Percentiles rank a stretch among this genome's conserved stretches.
Evolutionary conservation across 441 rosid genomes (phyloP).

Genomic region (Gossypium davidsonii): DNA sequence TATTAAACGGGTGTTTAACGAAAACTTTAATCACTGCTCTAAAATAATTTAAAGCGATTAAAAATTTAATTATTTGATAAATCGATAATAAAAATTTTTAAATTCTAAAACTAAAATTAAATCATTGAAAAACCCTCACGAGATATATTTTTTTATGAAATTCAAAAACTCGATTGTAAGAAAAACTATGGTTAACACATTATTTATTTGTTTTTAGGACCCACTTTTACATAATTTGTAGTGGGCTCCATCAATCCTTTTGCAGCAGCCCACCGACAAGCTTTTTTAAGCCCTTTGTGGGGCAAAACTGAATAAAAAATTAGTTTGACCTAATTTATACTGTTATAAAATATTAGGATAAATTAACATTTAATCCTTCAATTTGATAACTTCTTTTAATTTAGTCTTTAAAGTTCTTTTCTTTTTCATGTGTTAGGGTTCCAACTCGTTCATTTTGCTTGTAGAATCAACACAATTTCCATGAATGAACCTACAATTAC

Average conservation of each 20-base stretch:
- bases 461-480: conserved; percentile 16
- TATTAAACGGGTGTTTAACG: too few species aligned
- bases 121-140: too few species aligned
- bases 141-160: too few species aligned
- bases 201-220: not conserved
- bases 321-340: not conserved
- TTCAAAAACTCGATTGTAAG: not conserved
- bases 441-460: conserved; percentile 28
- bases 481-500: conserved; percentile 35
- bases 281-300: not conserved
- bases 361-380: not conserved
- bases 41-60: too few species aligned
- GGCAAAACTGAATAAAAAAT: not conserved
- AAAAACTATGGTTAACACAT: not conserved
- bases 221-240: not conserved
- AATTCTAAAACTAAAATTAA: too few species aligned
- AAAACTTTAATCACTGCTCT: too few species aligned
- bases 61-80: too few species aligned
- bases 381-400: too few species aligned
- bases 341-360: too few species aligned
- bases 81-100: too few species aligned
- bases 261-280: not conserved
- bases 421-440: not conserved
- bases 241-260: not conserved
- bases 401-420: not conserved